phyloP scores from a whole-genome alignment of 495 filamentous ascomycete species.

The Penicillium odoratum region DNA sequence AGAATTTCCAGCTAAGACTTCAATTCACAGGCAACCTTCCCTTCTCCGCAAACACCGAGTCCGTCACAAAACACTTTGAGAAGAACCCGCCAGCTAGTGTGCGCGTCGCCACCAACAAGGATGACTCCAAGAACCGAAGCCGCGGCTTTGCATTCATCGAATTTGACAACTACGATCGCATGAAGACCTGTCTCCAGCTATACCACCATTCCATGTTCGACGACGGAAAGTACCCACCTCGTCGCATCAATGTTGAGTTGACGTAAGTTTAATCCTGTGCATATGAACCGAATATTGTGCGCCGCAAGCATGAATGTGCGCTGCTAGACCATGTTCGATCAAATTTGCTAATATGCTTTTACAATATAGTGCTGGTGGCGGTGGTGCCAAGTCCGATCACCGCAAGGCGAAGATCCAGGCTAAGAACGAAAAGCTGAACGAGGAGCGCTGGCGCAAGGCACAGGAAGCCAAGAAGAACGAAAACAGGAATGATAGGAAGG shows the following conservation, averaged over 20 bases:
- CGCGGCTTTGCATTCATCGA: conserved; percentile 93
- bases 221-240: conserved; percentile 57
- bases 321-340: neutral
- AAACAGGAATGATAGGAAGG: conserved; percentile 32
- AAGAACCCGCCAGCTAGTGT: conserved; percentile 70
- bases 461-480: conserved; percentile 53
- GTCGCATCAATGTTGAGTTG: conserved; percentile 90
- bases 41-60: conserved; percentile 68
- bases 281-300: neutral
- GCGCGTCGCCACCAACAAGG: conserved; percentile 72
- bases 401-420: conserved; percentile 72
- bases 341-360: neutral
- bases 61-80: conserved; percentile 72
- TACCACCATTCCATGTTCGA: conserved; percentile 87
- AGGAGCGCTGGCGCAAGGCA: conserved; percentile 65
- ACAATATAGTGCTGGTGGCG: conserved; percentile 63
- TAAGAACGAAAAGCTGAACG: conserved; percentile 87
- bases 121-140: conserved; percentile 60
- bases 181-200: conserved; percentile 88
- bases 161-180: conserved; percentile 83
- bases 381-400: conserved; percentile 66
- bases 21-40: conserved; percentile 73
- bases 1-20: neutral
- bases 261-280: conserved; percentile 55
- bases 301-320: neutral